Evolutionary conservation across 2,329 filamentous ascomycete genomes (phyloP), one percentile per base, ranked within the genome.

Genomic region (Aspergillus proliferans): DNA sequence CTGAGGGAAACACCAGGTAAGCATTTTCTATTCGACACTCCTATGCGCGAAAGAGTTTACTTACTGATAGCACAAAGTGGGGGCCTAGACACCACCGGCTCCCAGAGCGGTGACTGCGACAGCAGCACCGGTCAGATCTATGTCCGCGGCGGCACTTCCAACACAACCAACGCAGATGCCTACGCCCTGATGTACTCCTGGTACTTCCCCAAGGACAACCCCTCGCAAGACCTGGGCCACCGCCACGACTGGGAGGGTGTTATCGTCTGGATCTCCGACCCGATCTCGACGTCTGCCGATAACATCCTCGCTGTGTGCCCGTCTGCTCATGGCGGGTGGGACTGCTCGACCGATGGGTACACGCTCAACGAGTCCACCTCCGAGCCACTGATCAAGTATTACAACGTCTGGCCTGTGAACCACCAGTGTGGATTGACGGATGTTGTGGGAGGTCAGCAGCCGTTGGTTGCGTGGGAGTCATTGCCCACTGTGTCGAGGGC

Each of bases 161-260:
- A 21, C 15, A 21, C 38, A 12, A 14, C 18, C n/a, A 75, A 71
- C 54, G 71, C 71, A 21, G 65, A 62, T 46, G 58, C 66, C 30
- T 77, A 71, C 55, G 77, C 66, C 6, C 64, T 80, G 30, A 76
- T 80, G 71, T 81, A 80, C 56, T 64, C 71, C 3, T 80, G 76
- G 77, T 76, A 75, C 58, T 70, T 73, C 60, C 71, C 73, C 36
- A 80, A 78, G 48, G 76, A 78, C 59, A 64, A 64, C 22, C 74
- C 73, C 1, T 68, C 67, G 0, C 50, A 61, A 2, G 73, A 70
- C 0, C 59, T 77, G 3, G 77, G 77, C 7, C 78, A 80, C 54
- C 72, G 76, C 18, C 75, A 80, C 60, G 78, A 81, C 57, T 81
- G 77, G 78, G 77, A 80, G 55, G 74, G 73, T n/a, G 66, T 74